Base-by-base conservation (phyloP, 371 early-diverging fungal genomes). In the Mortierella sp. region DNA sequence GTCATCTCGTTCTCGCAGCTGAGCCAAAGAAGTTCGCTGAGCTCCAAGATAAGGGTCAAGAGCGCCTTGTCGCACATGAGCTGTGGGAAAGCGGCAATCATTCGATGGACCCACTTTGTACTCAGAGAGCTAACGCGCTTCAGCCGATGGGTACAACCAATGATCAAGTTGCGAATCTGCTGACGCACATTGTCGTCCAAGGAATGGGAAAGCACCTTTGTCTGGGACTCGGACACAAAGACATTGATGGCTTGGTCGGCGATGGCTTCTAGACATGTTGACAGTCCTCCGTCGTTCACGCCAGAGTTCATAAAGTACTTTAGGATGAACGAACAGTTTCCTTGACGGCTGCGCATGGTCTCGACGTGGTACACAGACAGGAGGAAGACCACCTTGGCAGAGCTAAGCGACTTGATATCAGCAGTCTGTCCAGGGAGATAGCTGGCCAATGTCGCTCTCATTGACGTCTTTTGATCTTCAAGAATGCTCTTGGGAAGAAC, bases 271-370 rank as follows among this genome's bases (percentile, higher is more conserved):
- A 98, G 71, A 12, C 91, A 86, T 0, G 83, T 83, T 39, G 91
- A 86, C 50, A 95, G 72, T 1, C 89, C 88, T 21, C 91, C 89
- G 47, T 85, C 82, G 56, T 86, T 89, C 47, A 94, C 89, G 3
- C 95, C 92, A 46, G 93, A 89, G 71, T 96, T 96, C 82, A 87
- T 83, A 59, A 97, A 91, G 72, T 97, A 97, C 49, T 86, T 85
- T 24, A 94, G 72, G 38, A 96, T 85, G 53, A 86, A 86, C 14
- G 87, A 85, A 58, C 89, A 89, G 67, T 90, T 85, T 13, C 94
- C 89, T 47, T 87, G 82, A 26, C 82, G 80, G 43, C 91, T 89
- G 19, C 96, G 86, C 82, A 94, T 86, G 27, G 86, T 83, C 72
- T 98, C 98, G 41, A 95, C 87, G 58, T 94, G 90, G 71, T 93